A percentile compares a stretch with the other conserved stretches of the same genome.
phyloP scores from a whole-genome alignment of 257 asterid species.

The Orobanche coerulescens region DNA sequence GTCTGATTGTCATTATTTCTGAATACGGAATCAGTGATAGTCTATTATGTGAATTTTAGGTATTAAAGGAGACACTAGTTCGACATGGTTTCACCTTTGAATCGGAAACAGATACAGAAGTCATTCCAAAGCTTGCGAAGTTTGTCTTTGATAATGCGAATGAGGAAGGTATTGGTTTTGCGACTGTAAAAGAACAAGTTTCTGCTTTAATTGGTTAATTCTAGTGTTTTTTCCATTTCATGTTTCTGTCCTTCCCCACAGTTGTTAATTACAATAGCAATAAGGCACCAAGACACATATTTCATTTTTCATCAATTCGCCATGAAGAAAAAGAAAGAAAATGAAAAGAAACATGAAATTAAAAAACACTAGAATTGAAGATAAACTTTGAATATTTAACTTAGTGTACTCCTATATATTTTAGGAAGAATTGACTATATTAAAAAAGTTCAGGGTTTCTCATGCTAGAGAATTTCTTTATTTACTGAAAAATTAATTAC shows the following conservation, averaged over 20 bases:
- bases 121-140: conserved; percentile 97
- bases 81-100: conserved; percentile 91
- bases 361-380: no score
- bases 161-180: conserved; percentile 59
- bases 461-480: not conserved
- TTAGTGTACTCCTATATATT: not conserved
- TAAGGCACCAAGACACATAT: not conserved
- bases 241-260: not conserved
- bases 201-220: not conserved
- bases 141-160: conserved; percentile 80
- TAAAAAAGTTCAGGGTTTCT: not conserved
- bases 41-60: conserved; percentile 40
- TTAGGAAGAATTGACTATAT: not conserved
- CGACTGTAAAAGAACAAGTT: not conserved
- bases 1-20: conserved; percentile 1
- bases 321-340: no score
- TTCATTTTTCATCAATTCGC: not conserved
- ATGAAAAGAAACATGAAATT: no score
- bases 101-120: conserved; percentile 98
- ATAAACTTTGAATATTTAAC: no score
- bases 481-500: not conserved
- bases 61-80: conserved; percentile 74
- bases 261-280: not conserved
- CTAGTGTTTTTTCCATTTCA: not conserved
- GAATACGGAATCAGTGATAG: no score